Evolutionary conservation across 2,329 filamentous ascomycete genomes (phyloP).

Genomic region (Pseudogymnoascus sp.): DNA sequence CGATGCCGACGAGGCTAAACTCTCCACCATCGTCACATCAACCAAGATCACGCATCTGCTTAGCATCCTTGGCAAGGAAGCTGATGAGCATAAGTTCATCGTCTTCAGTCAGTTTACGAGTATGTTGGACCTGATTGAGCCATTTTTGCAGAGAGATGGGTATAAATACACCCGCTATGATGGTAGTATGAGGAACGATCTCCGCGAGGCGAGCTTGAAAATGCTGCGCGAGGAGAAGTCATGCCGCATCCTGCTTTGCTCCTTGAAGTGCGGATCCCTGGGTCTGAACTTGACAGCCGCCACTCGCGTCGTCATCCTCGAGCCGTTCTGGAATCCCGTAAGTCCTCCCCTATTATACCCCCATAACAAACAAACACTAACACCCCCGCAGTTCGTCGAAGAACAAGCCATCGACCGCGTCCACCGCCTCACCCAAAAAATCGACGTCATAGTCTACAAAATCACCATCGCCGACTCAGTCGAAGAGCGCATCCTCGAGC

Average conservation of each 20-base stretch:
- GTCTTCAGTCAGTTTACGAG: conserved; percentile 98
- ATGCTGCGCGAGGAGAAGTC: conserved; percentile 64
- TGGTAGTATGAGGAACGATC: conserved; percentile 88
- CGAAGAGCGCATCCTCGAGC: conserved; percentile 86
- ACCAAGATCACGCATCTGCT: conserved; percentile 88
- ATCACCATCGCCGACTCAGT: conserved; percentile 80
- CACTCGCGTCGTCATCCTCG: conserved; percentile 84
- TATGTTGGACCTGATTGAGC: conserved; percentile 94
- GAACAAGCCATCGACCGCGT: conserved; percentile 98
- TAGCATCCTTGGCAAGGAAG: conserved; percentile 70
- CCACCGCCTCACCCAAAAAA: conserved; percentile 92
- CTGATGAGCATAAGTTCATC: conserved; percentile 83
- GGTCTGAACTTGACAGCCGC: conserved; percentile 93
- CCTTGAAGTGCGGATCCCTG: conserved; percentile 84
- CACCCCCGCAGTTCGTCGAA: conserved; percentile 62
- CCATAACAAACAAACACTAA: background rate
- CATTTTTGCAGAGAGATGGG: conserved; percentile 67
- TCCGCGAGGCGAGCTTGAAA: conserved; percentile 76
- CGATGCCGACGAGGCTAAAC: conserved; percentile 33
- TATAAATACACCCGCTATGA: conserved; percentile 86
- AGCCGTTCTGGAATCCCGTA: conserved; percentile 92
- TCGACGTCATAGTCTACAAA: conserved; percentile 92
- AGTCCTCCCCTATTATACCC: conserved; percentile 32
- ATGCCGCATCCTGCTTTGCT: conserved; percentile 81
- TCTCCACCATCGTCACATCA: conserved; percentile 54